Evolutionary conservation across 164 flowering plant species (phyloP).

Genomic region (Stephania japonica): DNA sequence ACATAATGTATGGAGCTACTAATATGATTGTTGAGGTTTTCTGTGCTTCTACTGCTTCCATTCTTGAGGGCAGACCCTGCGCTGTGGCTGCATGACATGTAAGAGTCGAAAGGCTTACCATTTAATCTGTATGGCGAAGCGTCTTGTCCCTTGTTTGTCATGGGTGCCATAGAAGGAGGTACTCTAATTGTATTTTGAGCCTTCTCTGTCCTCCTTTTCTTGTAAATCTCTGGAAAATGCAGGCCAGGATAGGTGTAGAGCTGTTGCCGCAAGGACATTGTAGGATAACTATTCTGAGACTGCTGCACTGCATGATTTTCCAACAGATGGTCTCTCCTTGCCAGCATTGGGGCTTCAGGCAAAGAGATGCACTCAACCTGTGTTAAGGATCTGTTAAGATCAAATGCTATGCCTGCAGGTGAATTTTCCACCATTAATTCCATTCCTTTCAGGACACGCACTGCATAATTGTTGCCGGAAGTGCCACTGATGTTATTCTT

Average conservation of each 20-base stretch:
- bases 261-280: no score
- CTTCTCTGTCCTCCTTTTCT: slow-evolving; percentile 52
- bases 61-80: slow-evolving; percentile 11
- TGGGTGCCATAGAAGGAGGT: slow-evolving; percentile 2
- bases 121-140: slow-evolving; percentile 12
- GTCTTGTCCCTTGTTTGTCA: slow-evolving; percentile 3
- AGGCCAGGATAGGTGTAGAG: slow-evolving; percentile 8
- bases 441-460: slow-evolving; percentile 10
- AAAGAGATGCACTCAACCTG: slow-evolving; percentile 18
- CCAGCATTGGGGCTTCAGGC: slow-evolving; percentile 8
- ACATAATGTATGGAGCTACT: neutral
- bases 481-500: neutral
- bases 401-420: slow-evolving; percentile 23
- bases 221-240: slow-evolving; percentile 36
- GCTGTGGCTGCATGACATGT: slow-evolving; percentile 7
- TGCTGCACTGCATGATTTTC: neutral
- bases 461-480: slow-evolving; percentile 5
- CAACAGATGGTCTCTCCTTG: slow-evolving; percentile 5
- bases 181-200: slow-evolving; percentile 17
- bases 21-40: slow-evolving; percentile 1
- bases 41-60: neutral
- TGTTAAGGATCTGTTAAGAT: slow-evolving; percentile 23
- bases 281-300: no score
- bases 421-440: slow-evolving; percentile 20
- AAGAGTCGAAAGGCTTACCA: slow-evolving; percentile 8